These are phyloP conservation scores for Solanum sejunctum DNA, from an alignment of 257 asterid species.

Conservation along the genomic window DNA sequence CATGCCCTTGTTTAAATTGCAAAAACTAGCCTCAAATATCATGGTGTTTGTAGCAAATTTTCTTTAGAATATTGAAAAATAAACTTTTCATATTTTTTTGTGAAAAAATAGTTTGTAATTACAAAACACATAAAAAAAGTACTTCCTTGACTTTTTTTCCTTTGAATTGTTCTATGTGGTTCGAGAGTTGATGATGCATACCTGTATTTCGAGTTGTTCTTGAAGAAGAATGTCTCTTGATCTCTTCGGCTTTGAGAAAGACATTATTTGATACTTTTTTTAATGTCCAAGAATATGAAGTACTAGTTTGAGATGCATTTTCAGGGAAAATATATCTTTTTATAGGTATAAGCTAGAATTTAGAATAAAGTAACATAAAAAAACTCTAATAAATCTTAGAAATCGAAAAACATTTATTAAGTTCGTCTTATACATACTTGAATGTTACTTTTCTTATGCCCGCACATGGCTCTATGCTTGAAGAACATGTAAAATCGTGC, in stretches of 20 bases:
- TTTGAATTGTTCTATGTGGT: too few species aligned
- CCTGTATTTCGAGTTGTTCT: neutral
- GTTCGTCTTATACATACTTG: neutral
- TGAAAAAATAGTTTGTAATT: too few species aligned
- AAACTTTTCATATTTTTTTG: too few species aligned
- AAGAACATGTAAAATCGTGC: neutral
- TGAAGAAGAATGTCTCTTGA: neutral
- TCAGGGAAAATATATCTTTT: neutral
- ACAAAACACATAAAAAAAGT: too few species aligned
- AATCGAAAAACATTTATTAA: neutral
- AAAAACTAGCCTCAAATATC: too few species aligned
- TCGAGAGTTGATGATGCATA: neutral
- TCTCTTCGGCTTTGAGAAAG: neutral
- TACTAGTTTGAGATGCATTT: neutral
- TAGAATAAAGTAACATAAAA: neutral
- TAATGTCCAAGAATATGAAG: neutral
- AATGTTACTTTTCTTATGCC: neutral
- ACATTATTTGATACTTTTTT: neutral
- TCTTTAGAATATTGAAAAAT: too few species aligned
- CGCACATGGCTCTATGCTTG: neutral
- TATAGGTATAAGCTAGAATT: neutral
- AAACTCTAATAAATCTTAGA: neutral
- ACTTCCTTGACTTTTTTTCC: too few species aligned
- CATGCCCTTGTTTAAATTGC: too few species aligned
- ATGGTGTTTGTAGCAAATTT: too few species aligned